A percentile compares a stretch with the other conserved stretches of the same genome.
Conservation (phyloP, 2,329 filamentous ascomycete genomes). For the Tolypocladium nubicola region DNA sequence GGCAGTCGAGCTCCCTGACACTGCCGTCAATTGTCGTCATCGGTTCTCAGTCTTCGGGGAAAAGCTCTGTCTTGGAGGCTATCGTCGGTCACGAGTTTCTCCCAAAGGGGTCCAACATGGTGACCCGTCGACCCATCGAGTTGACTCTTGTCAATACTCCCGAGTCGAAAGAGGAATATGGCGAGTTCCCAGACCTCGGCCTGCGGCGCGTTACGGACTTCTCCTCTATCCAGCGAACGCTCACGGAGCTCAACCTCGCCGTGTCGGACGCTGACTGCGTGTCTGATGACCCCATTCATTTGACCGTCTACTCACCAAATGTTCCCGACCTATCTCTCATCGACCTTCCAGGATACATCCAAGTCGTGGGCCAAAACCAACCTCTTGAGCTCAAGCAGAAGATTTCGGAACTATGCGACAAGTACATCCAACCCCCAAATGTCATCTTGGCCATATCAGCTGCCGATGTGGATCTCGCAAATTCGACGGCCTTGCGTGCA, state of each 20-base stretch:
- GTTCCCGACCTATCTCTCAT: constrained; percentile 94
- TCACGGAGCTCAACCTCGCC: constrained; percentile 90
- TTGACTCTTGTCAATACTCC: constrained; percentile 93
- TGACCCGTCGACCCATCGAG: constrained; percentile 90
- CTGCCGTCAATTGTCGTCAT: constrained; percentile 98
- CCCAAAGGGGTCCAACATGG: constrained; percentile 98
- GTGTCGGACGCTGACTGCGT: constrained; percentile 88
- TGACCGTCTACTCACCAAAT: constrained; percentile 89
- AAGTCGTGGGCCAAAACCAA: constrained; percentile 85
- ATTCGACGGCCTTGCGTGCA: constrained; percentile 84
- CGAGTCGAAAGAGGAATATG: constrained; percentile 76
- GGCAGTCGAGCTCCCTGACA: constrained; percentile 79
- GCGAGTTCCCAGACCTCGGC: constrained; percentile 88
- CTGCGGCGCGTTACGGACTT: constrained; percentile 89
- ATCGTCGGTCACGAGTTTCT: constrained; percentile 97
- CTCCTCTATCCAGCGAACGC: constrained; percentile 77
- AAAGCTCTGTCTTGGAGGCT: constrained; percentile 92
- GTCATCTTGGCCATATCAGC: constrained; percentile 96
- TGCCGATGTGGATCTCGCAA: constrained; percentile 92
- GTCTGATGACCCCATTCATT: constrained; percentile 90
- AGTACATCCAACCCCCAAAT: constrained; percentile 94
- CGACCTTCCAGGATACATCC: constrained; percentile 94
- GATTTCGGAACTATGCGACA: constrained; percentile 92
- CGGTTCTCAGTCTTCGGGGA: constrained; percentile 94
- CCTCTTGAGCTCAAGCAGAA: constrained; percentile 88